Evolutionary conservation across 257 asterid genomes (phyloP).

Genomic region (Prunella vulgaris): DNA sequence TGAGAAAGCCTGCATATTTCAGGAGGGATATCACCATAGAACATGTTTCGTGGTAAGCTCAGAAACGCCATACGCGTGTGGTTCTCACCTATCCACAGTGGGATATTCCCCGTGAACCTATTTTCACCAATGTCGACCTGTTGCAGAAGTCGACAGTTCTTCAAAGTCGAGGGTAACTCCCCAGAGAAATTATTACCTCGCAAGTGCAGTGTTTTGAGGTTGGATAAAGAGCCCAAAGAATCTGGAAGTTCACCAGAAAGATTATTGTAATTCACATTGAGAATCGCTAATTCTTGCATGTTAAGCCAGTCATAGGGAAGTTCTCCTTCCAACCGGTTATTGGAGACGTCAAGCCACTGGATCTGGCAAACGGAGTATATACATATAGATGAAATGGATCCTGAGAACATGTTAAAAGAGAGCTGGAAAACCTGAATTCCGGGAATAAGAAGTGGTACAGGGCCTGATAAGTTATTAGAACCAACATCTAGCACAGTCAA

Average conservation of each 20-base stretch:
- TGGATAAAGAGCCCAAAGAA: constrained; percentile 6
- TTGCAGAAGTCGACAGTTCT: background rate
- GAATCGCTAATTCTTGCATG: background rate
- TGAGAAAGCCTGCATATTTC: background rate
- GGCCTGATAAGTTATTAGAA: constrained; percentile 26
- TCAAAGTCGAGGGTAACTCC: constrained; percentile 10
- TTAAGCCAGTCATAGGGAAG: constrained; percentile 22
- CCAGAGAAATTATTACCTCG: background rate
- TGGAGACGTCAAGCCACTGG: constrained; percentile 20
- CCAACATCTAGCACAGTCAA: constrained; percentile 18
- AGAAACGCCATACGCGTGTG: background rate
- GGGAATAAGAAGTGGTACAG: constrained; percentile 5
- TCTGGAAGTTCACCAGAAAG: constrained; percentile 17
- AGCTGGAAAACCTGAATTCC: background rate
- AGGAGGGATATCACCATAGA: constrained; percentile 18
- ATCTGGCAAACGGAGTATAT: background rate
- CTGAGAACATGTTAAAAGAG: constrained; percentile 21
- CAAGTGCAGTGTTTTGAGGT: background rate
- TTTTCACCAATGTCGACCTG: constrained; percentile 8
- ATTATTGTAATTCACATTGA: constrained; percentile 21
- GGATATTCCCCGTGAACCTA: constrained; percentile 13
- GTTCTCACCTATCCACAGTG: constrained; percentile 12
- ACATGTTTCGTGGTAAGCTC: constrained; percentile 21
- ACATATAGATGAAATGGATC: constrained; percentile 26
- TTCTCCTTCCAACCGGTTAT: constrained; percentile 21